Conservation (phyloP, 2,329 filamentous ascomycete species). For the Monilinia fructicola region DNA sequence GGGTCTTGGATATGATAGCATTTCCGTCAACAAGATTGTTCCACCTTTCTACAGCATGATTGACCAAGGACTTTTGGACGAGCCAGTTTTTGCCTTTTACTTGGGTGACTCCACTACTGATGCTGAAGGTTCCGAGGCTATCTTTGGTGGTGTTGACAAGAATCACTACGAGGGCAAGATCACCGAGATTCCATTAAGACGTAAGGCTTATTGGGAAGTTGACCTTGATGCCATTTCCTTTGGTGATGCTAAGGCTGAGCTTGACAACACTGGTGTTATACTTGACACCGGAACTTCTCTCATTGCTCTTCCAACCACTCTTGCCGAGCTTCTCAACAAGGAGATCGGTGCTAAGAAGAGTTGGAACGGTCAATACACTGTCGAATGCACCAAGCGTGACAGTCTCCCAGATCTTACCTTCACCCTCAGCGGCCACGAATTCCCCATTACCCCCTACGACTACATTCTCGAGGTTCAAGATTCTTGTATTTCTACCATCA, state of each 20-base stretch:
- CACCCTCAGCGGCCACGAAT: constrained; percentile 86
- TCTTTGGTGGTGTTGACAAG: constrained; percentile 86
- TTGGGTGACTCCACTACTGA: constrained; percentile 70
- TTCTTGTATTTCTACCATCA: constrained; percentile 95
- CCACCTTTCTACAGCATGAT: constrained; percentile 97
- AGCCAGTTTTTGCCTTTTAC: constrained; percentile 96
- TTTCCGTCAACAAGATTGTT: constrained; percentile 93
- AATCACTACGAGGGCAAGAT: constrained; percentile 81
- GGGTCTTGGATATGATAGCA: constrained; percentile 89
- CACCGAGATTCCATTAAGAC: constrained; percentile 88
- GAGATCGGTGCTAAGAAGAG: constrained; percentile 98
- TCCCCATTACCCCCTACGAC: constrained; percentile 83
- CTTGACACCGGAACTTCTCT: constrained; percentile 98
- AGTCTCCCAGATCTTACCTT: constrained; percentile 89
- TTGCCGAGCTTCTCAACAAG: constrained; percentile 95
- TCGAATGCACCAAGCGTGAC: constrained; percentile 84
- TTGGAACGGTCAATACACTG: constrained; percentile 92
- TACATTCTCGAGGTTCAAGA: constrained; percentile 96
- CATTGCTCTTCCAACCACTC: constrained; percentile 85
- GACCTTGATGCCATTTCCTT: constrained; percentile 91
- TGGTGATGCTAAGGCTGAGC: constrained; percentile 79
- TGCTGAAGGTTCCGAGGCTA: constrained; percentile 76
- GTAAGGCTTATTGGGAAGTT: constrained; percentile 99
- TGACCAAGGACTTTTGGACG: constrained; percentile 83
- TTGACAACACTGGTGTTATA: constrained; percentile 93